Evolutionary conservation across 2,329 filamentous ascomycete genomes (phyloP), one percentile per base, ranked within the genome.

Genomic region (Diaporthe caulivora): DNA sequence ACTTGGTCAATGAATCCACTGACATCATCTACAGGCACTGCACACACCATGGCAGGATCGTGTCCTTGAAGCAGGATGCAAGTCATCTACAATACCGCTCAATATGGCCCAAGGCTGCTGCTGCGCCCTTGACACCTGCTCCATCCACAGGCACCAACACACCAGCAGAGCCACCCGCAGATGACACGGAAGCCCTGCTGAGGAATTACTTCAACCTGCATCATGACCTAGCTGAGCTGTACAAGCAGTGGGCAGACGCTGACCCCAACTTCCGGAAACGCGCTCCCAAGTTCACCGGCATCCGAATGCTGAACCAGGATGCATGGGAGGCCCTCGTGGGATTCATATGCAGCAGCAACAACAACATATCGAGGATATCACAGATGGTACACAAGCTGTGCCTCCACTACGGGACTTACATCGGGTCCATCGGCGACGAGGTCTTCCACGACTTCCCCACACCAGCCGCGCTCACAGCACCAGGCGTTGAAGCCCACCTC

Each of bases 281-380:
- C 77, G 96, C 97, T 0, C 92, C 94, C 0, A 92, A 92, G 72
- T 99, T 99, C 81, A 92, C 93, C 0, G 97, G 97, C 17, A 93
- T 99, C 72, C 92, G 97, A 29, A 98, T 99, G 77, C 85, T 99
- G 57, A 94, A 93, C 78, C 97, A 99, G 84, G 95, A 98, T 85
- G 92, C 96, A 1, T 99, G 97, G 97, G 97, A 99, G 83, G 92
- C 97, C 0, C 87, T 99, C 29, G 87, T 99, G 31, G 92, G 93
- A 72, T 99, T 99, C 83, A 99, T 99, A 76, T 99, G 97, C 87
- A 98, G 95, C 83, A 98, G 95, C 83, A 99, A 99, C 84, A 99
- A 99, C 84, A 98, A 99, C 81, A 99, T 99, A 75, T 89, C 92
- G 2, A 91, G 97, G 51, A 99, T 99, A 81, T 96, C 94, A 7